Evolutionary conservation across 768 basidiomycete species (phyloP), one percentile per base, ranked within the genome.

Genomic region (Hirschioporus abietinus): DNA sequence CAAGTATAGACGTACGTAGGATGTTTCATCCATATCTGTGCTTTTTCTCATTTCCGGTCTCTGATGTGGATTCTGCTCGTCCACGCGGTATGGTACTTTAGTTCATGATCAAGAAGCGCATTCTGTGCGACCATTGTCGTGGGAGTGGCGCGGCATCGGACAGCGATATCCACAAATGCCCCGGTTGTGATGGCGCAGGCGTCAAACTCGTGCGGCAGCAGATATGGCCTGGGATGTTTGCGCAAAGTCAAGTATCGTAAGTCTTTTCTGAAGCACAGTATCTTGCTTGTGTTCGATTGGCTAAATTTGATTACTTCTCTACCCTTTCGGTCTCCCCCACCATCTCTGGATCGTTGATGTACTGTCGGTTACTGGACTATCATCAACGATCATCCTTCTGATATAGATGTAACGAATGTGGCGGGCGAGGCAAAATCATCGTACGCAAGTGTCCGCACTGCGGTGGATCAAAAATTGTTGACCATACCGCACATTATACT

Each of bases 201-300:
- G 84, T 96, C 64, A 90, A 92, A 73, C 76, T 97, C 25, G 85
- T 89, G 62, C 89, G 93, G 65, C 95, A 97, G 74, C 97, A 96
- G 77, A 92, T 99, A 68, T 96, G 96, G 83, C 95, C 96, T 1
- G 96, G 95, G 26, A 97, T 97, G 96, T 92, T 90, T 72, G 91
- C 93, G 0, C 93, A 96, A 76, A 88, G 88, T 15, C 93, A 96
- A 78, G 82, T 85, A 58, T 87, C 90, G 65, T 96, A 90, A 77
- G 76, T 73, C 34, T 17, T 24, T 23, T 66, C 36, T 35, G 61
- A n/a, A 12, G 6, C 59, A 1, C 20, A 24, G 18, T 15, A 60
- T 57, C 23, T 25, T 26, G 10, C 7, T 35, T 30, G 7, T 9
- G 59, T 60, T n/a, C n/a, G n/a, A n/a, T 61, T 17, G 12, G 35